phyloP scores from a whole-genome alignment of 2,329 filamentous ascomycete species.

The Cercospora zeina region DNA sequence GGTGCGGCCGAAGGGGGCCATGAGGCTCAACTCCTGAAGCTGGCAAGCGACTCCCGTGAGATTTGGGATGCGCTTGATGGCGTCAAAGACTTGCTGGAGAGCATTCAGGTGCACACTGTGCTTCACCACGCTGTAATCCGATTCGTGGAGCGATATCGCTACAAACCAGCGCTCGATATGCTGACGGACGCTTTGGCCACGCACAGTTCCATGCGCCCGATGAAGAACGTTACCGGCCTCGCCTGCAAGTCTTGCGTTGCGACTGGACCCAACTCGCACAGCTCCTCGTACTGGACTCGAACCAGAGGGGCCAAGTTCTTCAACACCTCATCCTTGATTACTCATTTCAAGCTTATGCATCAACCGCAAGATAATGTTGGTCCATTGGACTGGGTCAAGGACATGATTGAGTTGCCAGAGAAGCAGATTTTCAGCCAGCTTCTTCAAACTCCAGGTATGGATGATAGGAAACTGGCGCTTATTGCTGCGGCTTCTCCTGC shows the following conservation, averaged over 20 bases:
- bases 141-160: conserved; percentile 59
- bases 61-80: conserved; percentile 63
- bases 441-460: conserved; percentile 56
- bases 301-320: conserved; percentile 45
- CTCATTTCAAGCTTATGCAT: conserved; percentile 62
- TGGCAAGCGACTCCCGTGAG: conserved; percentile 59
- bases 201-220: conserved; percentile 43
- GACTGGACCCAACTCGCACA: conserved; percentile 31
- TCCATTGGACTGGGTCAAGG: conserved; percentile 57
- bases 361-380: conserved; percentile 38
- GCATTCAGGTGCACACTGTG: conserved; percentile 62
- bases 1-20: conserved; percentile 13
- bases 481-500: conserved; percentile 39
- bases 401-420: conserved; percentile 63
- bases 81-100: conserved; percentile 62
- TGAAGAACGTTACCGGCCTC: conserved; percentile 49
- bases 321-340: conserved; percentile 57
- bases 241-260: conserved; percentile 43
- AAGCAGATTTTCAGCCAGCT: conserved; percentile 52
- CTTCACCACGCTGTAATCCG: conserved; percentile 62
- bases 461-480: conserved; percentile 52
- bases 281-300: conserved; percentile 41
- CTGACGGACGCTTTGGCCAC: conserved; percentile 49
- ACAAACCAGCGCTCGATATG: conserved; percentile 60
- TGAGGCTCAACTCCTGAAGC: conserved; percentile 28